Base-by-base conservation (phyloP, 805 yeast genomes). In the Cyberlindnera mrakii region DNA sequence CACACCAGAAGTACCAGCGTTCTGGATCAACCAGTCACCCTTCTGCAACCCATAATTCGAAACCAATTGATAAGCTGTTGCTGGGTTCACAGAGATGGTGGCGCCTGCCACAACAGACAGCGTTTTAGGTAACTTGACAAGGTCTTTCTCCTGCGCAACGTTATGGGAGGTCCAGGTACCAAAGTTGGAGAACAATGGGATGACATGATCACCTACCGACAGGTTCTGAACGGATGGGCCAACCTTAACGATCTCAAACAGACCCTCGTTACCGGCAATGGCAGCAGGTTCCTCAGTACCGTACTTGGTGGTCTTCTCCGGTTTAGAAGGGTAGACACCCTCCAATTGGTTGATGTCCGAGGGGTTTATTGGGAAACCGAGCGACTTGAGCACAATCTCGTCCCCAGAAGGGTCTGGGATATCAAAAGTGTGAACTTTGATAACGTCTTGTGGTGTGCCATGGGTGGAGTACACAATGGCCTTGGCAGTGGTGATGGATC, bases 131-230 rank as follows among this genome's bases (percentile, higher is more conserved):
- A 90, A 64, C 53, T 74, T 74, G 54, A 78, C 73, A 58, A 88
- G 68, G 27, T 78, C 71, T 1, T 66, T 60, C 13, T 73, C 74
- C 2, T 59, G 61, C 7, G 81, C 75, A 38, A 82, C 59, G 9
- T 85, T 81, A 51, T 83, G 86, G 3, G 91, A 77, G 48, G 95
- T 74, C 99, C 99, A 93, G 3, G 99, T 91, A 27, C 99, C 99
- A 46, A 81, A 82, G 53, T 85, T 83, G 11, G 88, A 83, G 33
- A 67, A 67, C 10, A 77, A 57, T 10, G 98, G 97, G 35, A 91
- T 75, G 32, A 82, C 87, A 90, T 95, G 88, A 62, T 93, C 98
- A 37, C 96, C 96, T 2, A 67, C 65, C 36, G 68, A 53, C 40
- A 85, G 67, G 6, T 59, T 54, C 17, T 53, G 49, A 9, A 78